Conservation (phyloP, 345 rosid species). For the Leavenworthia alabamica region DNA sequence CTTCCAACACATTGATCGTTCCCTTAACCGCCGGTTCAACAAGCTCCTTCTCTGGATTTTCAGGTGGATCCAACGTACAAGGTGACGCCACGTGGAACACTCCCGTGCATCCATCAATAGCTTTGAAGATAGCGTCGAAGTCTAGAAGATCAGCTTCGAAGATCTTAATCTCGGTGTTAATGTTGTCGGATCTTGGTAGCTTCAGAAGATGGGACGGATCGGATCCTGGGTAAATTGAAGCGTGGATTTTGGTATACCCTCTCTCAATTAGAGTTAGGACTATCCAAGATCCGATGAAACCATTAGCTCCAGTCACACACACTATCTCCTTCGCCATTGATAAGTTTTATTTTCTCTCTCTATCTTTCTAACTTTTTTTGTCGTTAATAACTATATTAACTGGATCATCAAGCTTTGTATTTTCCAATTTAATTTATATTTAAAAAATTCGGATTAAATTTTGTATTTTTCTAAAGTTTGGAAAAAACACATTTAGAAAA, state of each 20-base stretch:
- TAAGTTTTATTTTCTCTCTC: background rate
- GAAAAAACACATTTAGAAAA: too few species aligned
- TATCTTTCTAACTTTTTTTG: too few species aligned
- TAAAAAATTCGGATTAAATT: too few species aligned
- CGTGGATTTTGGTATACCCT: constrained; percentile 61
- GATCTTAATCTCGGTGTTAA: constrained; percentile 30
- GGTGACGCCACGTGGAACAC: constrained; percentile 92
- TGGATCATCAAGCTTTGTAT: background rate
- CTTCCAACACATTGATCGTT: constrained; percentile 60
- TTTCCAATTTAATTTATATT: background rate
- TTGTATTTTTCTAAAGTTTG: too few species aligned
- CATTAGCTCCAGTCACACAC: constrained; percentile 79
- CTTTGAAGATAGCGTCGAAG: constrained; percentile 41
- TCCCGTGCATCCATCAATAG: constrained; percentile 64
- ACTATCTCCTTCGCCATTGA: constrained; percentile 44
- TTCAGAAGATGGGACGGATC: constrained; percentile 43
- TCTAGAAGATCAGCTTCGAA: constrained; percentile 64
- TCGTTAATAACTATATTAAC: background rate
- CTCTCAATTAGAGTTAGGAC: constrained; percentile 42
- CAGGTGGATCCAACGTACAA: constrained; percentile 62
- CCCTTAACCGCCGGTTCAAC: constrained; percentile 75
- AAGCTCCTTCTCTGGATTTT: constrained; percentile 55
- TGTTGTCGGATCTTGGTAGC: constrained; percentile 43
- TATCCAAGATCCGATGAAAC: constrained; percentile 79
- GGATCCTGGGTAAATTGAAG: constrained; percentile 55